Evolutionary conservation across 2,329 filamentous ascomycete species (phyloP).

Genomic region (Diaporthe humulicola): DNA sequence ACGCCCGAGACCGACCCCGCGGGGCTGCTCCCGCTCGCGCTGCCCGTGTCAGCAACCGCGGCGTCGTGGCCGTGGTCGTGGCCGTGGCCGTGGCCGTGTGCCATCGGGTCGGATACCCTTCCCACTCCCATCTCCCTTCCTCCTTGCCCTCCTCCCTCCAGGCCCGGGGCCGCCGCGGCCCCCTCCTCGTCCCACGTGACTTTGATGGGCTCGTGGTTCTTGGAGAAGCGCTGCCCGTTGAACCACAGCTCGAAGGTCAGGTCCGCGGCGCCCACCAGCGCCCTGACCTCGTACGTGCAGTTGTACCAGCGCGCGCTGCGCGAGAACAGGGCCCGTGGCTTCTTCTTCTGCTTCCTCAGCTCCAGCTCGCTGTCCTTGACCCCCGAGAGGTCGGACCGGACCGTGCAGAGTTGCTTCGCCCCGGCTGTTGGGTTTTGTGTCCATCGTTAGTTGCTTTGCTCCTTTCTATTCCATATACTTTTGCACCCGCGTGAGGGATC

Average conservation of each 20-base stretch:
- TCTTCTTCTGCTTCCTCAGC: slow-evolving; percentile 49
- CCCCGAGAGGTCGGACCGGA: slow-evolving; percentile 56
- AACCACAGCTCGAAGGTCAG: slow-evolving; percentile 61
- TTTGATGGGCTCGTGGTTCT: slow-evolving; percentile 54
- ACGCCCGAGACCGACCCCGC: slow-evolving; percentile 36
- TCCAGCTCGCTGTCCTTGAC: slow-evolving; percentile 55
- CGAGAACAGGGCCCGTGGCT: slow-evolving; percentile 48
- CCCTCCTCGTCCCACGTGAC: slow-evolving; percentile 52
- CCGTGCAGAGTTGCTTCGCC: slow-evolving; percentile 53
- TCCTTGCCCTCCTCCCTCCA: not conserved
- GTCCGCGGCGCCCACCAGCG: slow-evolving; percentile 68
- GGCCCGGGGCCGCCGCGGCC: not conserved
- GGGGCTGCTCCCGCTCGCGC: slow-evolving; percentile 30
- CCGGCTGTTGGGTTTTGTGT: slow-evolving; percentile 48
- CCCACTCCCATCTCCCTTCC: not conserved
- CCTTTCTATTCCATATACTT: too few relatives aligned
- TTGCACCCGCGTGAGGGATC: too few relatives aligned
- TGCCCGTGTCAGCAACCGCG: slow-evolving; percentile 29
- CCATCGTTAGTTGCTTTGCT: not conserved
- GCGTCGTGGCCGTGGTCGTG: not conserved
- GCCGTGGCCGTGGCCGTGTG: not conserved
- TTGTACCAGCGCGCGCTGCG: slow-evolving; percentile 54
- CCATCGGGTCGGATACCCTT: not conserved
- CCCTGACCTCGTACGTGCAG: slow-evolving; percentile 63
- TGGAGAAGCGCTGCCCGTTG: slow-evolving; percentile 53